Conservation (phyloP, 2,329 filamentous ascomycete species). For the Xylaria multiplex region DNA sequence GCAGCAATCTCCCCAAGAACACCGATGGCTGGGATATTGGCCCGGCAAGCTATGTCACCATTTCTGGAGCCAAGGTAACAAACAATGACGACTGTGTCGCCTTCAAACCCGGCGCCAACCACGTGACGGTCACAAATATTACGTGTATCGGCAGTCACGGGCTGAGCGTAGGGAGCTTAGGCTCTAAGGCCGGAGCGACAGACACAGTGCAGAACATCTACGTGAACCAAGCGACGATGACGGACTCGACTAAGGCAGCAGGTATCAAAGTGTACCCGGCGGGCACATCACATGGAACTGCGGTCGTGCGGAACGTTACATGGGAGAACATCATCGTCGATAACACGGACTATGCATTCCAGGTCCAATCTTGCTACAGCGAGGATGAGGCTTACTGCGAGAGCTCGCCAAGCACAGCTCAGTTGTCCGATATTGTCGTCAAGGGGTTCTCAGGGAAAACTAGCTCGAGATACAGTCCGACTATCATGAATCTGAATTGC, state of each 20-base stretch:
- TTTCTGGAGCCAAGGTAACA: slow-evolving; percentile 23
- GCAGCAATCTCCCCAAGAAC: slow-evolving; percentile 33
- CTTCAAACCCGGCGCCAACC: slow-evolving; percentile 31
- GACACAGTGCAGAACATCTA: slow-evolving; percentile 33
- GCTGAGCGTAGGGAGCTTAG: slow-evolving; percentile 32
- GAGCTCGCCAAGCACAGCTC: slow-evolving; percentile 27
- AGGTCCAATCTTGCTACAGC: slow-evolving; percentile 34
- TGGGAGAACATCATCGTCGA: slow-evolving; percentile 33
- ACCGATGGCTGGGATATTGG: slow-evolving; percentile 36
- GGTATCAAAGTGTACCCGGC: slow-evolving; percentile 35
- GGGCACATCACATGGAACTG: slow-evolving; percentile 24
- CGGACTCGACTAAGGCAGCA: slow-evolving; percentile 28
- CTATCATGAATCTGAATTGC: slow-evolving; percentile 32
- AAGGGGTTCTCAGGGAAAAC: slow-evolving; percentile 26
- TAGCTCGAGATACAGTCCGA: slow-evolving; percentile 22
- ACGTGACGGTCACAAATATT: slow-evolving; percentile 32
- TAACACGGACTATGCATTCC: slow-evolving; percentile 34
- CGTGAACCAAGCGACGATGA: slow-evolving; percentile 29
- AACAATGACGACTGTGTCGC: slow-evolving; percentile 35
- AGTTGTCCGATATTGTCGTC: slow-evolving; percentile 29
- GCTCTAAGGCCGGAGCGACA: slow-evolving; percentile 12
- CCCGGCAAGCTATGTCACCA: slow-evolving; percentile 27
- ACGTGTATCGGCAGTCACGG: slow-evolving; percentile 32
- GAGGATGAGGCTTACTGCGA: slow-evolving; percentile 26
- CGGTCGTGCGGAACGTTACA: slow-evolving; percentile 31